phyloP scores from a whole-genome alignment of 2,329 filamentous ascomycete species.

The Aspergillus brunneoviolaceus region DNA sequence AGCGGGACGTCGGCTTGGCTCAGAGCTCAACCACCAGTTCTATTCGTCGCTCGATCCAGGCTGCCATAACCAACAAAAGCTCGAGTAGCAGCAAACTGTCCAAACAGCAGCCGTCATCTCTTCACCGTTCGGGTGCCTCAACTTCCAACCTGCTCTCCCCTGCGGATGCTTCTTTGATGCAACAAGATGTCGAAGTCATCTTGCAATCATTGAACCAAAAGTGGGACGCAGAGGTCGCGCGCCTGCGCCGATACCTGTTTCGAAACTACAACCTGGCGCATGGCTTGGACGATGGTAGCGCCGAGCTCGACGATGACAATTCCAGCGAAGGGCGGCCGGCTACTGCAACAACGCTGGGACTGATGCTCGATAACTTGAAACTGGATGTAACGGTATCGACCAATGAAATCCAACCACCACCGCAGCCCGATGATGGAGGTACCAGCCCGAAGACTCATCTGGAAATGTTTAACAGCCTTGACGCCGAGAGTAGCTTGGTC shows the following conservation, averaged over 20 bases:
- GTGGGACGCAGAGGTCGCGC: slow-evolving; percentile 46
- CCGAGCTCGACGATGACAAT: slow-evolving; percentile 30
- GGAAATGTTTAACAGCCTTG: slow-evolving; percentile 22
- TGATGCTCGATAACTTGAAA: slow-evolving; percentile 40
- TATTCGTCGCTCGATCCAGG: slow-evolving; percentile 46
- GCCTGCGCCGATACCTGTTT: slow-evolving; percentile 46
- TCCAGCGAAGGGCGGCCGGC: slow-evolving; percentile 38
- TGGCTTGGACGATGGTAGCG: slow-evolving; percentile 27
- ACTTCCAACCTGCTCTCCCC: slow-evolving; percentile 16
- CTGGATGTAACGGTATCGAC: slow-evolving; percentile 34
- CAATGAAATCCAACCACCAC: slow-evolving; percentile 26
- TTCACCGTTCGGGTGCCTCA: slow-evolving; percentile 14
- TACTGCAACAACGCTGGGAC: slow-evolving; percentile 39
- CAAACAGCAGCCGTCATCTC: slow-evolving; percentile 29
- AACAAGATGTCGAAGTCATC: slow-evolving; percentile 43
- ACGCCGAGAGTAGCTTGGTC: slow-evolving; percentile 19
- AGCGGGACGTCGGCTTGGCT: slow-evolving; percentile 38
- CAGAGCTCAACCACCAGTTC: slow-evolving; percentile 37
- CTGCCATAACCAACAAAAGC: slow-evolving; percentile 37
- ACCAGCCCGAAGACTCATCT: slow-evolving; percentile 13
- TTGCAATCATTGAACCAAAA: slow-evolving; percentile 44
- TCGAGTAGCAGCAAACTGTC: slow-evolving; percentile 34
- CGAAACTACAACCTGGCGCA: slow-evolving; percentile 47
- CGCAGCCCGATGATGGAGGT: slow-evolving; percentile 13
- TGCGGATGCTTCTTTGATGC: slow-evolving; percentile 27